Base-by-base conservation (phyloP, 1,284 basidiomycete genomes). In the Heterobasidion parviporum region DNA sequence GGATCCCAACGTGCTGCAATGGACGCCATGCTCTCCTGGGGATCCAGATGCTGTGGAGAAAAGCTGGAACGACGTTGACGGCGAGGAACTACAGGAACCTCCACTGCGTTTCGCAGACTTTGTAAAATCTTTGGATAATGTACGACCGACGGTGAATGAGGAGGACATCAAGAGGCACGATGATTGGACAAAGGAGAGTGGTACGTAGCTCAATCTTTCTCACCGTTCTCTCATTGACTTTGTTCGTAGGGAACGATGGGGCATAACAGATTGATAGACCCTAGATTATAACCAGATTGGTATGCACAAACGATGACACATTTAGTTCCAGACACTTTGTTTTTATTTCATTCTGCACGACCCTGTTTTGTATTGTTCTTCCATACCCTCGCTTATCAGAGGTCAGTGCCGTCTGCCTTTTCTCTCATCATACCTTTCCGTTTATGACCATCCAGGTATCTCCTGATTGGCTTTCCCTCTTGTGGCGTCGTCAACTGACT, bases 1-100 rank as follows among this genome's bases (percentile, higher is more conserved):
- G 3, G 65, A 70, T n/a, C 60, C 67, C 1, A 66, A 62, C 50
- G 74, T 75, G 60, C 69, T 57, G 59, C 85, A 81, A 75, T 87
- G 78, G 85, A 98, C 94, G 26, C 96, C 96, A 7, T 99, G 96
- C 70, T 98, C 94, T 7, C 95, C 96, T 1, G 95, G 96, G 10
- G 94, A 96, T 62, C 77, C 85, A 0, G 83, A 83, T 0, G 95
- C 92, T 0, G 76, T 85, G 44, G 96, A 99, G 74, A 94, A 91
- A 77, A 77, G 85, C 3, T 99, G 97, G 96, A 83, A 87, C n/a
- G 91, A 93, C 59, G 80, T 99, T 50, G 87, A 88, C 56, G 88
- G 88, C n/a, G 87, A 95, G 55, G 91, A 98, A 67, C 75, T 99
- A 38, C 75, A 88, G 35, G 96, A 98, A 69, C 94, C 95, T 0